A percentile compares a stretch with the other conserved stretches of the same genome.
These are phyloP conservation scores for Macadamia tetraphylla DNA, from an alignment of 164 flowering plant species.

Conservation along the genomic window DNA sequence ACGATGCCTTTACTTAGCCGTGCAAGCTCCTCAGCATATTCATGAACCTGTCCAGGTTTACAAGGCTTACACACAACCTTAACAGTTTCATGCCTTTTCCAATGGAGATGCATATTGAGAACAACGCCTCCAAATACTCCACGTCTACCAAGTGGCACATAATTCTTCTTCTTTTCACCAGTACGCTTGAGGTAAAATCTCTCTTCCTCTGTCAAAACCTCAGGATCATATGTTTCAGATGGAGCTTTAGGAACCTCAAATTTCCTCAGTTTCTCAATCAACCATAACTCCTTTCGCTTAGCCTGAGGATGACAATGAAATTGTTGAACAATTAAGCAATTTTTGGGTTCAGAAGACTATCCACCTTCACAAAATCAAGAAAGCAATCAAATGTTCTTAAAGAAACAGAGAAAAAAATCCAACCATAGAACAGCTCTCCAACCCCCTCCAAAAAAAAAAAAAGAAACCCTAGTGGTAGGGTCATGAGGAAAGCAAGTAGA, in stretches of 20 bases:
- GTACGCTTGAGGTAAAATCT: slow-evolving; percentile 79
- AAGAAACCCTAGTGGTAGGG: too few relatives aligned
- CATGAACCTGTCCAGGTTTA: slow-evolving; percentile 76
- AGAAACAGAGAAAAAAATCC: too few relatives aligned
- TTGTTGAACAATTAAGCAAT: background rate
- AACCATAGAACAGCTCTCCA: too few relatives aligned
- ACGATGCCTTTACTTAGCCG: slow-evolving; percentile 78
- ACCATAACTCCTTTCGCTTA: slow-evolving; percentile 83
- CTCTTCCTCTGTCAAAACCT: slow-evolving; percentile 86
- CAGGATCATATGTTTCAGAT: slow-evolving; percentile 72
- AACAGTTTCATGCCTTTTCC: slow-evolving; percentile 93
- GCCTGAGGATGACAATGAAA: slow-evolving; percentile 40
- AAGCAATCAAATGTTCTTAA: too few relatives aligned
- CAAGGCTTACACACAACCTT: slow-evolving; percentile 86
- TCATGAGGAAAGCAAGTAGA: too few relatives aligned
- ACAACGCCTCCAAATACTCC: slow-evolving; percentile 98
- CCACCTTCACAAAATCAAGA: too few relatives aligned
- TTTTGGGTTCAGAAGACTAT: too few relatives aligned
- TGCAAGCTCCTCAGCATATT: slow-evolving; percentile 78
- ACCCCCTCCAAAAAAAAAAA: too few relatives aligned
- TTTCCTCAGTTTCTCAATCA: slow-evolving; percentile 84
- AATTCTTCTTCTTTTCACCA: slow-evolving; percentile 88
- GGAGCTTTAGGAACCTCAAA: slow-evolving; percentile 62
- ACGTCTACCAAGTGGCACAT: slow-evolving; percentile 83
- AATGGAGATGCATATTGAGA: slow-evolving; percentile 96